Conservation (phyloP, 176 grass and related monocot species). For the Miscanthus lutarioriparius region DNA sequence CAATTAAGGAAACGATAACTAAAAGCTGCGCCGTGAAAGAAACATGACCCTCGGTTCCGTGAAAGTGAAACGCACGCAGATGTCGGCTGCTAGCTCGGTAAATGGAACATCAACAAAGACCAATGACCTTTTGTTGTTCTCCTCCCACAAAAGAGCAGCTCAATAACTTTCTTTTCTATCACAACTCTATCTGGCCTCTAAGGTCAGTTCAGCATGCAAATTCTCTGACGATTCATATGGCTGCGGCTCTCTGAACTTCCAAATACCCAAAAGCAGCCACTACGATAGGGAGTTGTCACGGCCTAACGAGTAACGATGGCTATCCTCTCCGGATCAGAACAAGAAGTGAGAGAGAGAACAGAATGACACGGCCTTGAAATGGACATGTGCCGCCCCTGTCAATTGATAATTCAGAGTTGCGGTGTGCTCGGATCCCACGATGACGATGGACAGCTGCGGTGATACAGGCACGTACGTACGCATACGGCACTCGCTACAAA, state of each 20-base stretch:
- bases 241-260: neutral
- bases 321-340: slow-evolving; percentile 1
- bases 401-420: slow-evolving; percentile 29
- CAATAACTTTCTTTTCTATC: neutral
- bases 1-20: slow-evolving; percentile 32
- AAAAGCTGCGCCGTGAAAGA: slow-evolving; percentile 36
- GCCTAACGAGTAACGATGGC: slow-evolving; percentile 2
- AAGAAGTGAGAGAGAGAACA: neutral
- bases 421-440: slow-evolving; percentile 31
- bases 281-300: neutral
- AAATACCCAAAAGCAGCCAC: neutral
- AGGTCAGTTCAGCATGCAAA: neutral
- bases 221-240: neutral
- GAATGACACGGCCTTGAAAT: slow-evolving; percentile 16
- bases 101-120: slow-evolving; percentile 1
- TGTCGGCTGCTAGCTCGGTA: neutral
- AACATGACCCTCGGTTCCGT: slow-evolving; percentile 16
- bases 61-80: slow-evolving; percentile 13
- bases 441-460: neutral
- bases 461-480: neutral
- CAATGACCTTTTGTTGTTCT: neutral
- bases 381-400: slow-evolving; percentile 13
- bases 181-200: neutral
- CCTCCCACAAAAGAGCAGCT: slow-evolving; percentile 13
- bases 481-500: neutral